A percentile compares a stretch with the other conserved stretches of the same genome.
phyloP scores from a whole-genome alignment of 768 basidiomycete genomes.

The Mycena maculata region DNA sequence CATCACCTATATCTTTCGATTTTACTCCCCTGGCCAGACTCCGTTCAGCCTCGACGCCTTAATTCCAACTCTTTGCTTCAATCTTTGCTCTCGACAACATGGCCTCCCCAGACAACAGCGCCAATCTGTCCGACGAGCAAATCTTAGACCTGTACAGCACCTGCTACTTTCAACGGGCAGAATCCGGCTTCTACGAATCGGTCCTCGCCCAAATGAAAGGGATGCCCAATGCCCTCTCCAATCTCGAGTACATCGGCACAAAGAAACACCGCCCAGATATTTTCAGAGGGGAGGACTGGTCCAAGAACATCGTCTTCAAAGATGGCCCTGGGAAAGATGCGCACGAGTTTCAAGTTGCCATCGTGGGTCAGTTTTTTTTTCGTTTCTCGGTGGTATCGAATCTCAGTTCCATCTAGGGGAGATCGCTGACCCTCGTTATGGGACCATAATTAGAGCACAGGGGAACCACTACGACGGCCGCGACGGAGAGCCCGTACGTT shows the following conservation, averaged over 20 bases:
- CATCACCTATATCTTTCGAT: too few relatives aligned
- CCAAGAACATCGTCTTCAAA: neutral
- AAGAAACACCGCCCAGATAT: neutral
- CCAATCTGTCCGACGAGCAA: neutral
- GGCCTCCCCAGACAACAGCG: too few relatives aligned
- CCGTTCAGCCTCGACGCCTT: too few relatives aligned
- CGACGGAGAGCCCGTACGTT: neutral
- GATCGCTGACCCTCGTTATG: neutral
- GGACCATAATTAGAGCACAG: neutral
- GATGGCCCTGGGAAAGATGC: neutral
- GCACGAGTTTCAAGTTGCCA: neutral
- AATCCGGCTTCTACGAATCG: neutral
- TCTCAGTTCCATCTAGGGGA: neutral
- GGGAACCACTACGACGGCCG: conserved; percentile 5
- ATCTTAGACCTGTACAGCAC: too few relatives aligned
- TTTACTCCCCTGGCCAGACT: too few relatives aligned
- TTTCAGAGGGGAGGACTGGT: neutral
- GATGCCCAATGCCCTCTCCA: neutral
- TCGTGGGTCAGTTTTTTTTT: neutral
- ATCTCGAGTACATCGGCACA: conserved; percentile 12
- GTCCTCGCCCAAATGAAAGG: neutral
- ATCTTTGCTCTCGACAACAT: too few relatives aligned
- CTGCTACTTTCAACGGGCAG: conserved; percentile 13
- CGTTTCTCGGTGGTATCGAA: neutral
- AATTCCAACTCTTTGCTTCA: too few relatives aligned